Conservation (phyloP, 805 yeast genomes). For the Diddensiella transvaalensis region DNA sequence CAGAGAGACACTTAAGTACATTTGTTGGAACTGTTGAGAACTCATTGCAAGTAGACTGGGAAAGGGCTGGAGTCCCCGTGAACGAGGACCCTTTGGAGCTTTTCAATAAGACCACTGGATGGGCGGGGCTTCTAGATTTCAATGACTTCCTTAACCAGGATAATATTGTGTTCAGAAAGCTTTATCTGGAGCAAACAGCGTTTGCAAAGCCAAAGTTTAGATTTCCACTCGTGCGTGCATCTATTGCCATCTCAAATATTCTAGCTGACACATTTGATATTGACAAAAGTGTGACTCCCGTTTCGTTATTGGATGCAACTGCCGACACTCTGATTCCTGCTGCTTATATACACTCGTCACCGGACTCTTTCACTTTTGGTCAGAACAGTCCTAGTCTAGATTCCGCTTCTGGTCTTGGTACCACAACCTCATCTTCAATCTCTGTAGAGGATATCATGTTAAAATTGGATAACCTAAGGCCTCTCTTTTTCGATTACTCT, state of each 20-base stretch:
- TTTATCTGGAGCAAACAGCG: constrained; percentile 24
- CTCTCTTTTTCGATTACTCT: constrained; percentile 42
- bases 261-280: constrained; percentile 18
- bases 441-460: constrained; percentile 18
- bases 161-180: constrained; percentile 21
- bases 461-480: constrained; percentile 21
- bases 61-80: constrained; percentile 21
- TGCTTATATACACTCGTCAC: constrained; percentile 10
- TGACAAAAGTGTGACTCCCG: constrained; percentile 7
- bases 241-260: constrained; percentile 23
- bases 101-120: constrained; percentile 17
- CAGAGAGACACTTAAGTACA: constrained; percentile 14
- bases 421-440: neutral
- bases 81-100: constrained; percentile 16
- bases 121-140: constrained; percentile 27
- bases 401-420: constrained; percentile 1
- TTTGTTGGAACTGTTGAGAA: constrained; percentile 21
- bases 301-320: constrained; percentile 11
- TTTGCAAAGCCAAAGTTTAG: constrained; percentile 20
- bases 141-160: constrained; percentile 23
- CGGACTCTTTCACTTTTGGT: constrained; percentile 4
- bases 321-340: constrained; percentile 20
- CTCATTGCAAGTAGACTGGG: constrained; percentile 19
- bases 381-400: constrained; percentile 3
- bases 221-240: constrained; percentile 25